A percentile compares a stretch with the other conserved stretches of the same genome.
Evolutionary conservation across 306 rosid genomes (phyloP).

Genomic region (Vachellia collinsii): DNA sequence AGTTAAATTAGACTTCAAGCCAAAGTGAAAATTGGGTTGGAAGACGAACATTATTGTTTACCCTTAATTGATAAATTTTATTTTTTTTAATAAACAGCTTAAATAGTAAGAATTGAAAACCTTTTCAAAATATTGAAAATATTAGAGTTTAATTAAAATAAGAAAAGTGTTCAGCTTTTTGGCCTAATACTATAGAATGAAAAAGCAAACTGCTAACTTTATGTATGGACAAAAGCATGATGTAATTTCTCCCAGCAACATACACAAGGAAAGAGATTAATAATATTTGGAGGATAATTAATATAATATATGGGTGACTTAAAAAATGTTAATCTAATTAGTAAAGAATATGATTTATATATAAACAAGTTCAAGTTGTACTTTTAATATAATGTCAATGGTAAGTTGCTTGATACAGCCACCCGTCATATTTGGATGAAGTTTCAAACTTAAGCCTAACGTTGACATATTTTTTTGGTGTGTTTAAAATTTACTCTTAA

Average conservation of each 20-base stretch:
- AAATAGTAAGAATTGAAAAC: too few relatives aligned
- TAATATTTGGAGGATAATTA: constrained; percentile 22
- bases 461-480: too few relatives aligned
- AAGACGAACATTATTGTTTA: not conserved
- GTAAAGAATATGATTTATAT: not conserved
- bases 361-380: too few relatives aligned
- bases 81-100: not conserved
- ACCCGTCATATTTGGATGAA: too few relatives aligned
- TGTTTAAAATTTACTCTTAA: not conserved
- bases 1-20: not conserved
- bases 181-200: not conserved
- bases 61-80: not conserved
- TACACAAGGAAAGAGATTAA: not conserved
- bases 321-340: not conserved
- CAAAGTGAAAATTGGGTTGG: not conserved
- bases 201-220: not conserved
- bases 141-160: not conserved
- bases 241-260: constrained; percentile 23
- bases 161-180: not conserved
- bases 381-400: too few relatives aligned
- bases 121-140: not conserved
- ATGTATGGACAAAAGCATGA: constrained; percentile 13
- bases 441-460: too few relatives aligned
- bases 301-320: not conserved
- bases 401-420: too few relatives aligned